These are phyloP conservation scores for Akebia trifoliata DNA, from an alignment of 164 flowering plant genomes.

Conservation along the genomic window DNA sequence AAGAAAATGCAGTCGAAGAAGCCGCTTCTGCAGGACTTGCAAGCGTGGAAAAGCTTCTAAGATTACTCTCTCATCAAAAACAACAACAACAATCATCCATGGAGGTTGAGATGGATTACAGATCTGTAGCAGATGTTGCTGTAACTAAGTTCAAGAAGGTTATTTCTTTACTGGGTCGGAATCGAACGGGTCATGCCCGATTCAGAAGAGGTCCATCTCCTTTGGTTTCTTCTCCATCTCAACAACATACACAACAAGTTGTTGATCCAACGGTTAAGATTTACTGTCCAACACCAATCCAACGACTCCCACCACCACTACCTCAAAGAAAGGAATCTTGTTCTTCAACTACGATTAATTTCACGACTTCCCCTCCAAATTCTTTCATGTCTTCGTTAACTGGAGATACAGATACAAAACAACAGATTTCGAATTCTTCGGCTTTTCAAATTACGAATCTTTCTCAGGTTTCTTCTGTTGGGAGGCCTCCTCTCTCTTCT, in stretches of 20 bases:
- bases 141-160: conserved; percentile 76
- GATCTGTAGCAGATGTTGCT: conserved; percentile 63
- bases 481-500: conserved; percentile 54
- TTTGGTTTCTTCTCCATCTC: conserved; percentile 1
- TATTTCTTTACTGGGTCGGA: conserved; percentile 71
- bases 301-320: conserved; percentile 57
- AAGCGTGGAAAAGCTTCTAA: conserved; percentile 64
- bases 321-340: conserved; percentile 22
- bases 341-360: conserved; percentile 35
- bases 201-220: conserved; percentile 66
- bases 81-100: conserved; percentile 22
- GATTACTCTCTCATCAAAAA: conserved; percentile 40
- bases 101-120: conserved; percentile 43
- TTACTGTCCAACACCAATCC: conserved; percentile 62
- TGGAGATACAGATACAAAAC: conserved; percentile 50
- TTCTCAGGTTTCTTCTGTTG: conserved; percentile 42
- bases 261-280: conserved; percentile 17
- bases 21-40: conserved; percentile 80
- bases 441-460: conserved; percentile 53
- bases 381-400: conserved; percentile 59
- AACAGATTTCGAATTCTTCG: conserved; percentile 37
- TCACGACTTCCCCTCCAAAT: conserved; percentile 40
- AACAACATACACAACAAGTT: not conserved
- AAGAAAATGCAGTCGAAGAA: conserved; percentile 57
- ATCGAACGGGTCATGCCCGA: conserved; percentile 89